Evolutionary conservation across 768 basidiomycete species (phyloP), one percentile per base, ranked within the genome.

Genomic region (Lepiota venenata): DNA sequence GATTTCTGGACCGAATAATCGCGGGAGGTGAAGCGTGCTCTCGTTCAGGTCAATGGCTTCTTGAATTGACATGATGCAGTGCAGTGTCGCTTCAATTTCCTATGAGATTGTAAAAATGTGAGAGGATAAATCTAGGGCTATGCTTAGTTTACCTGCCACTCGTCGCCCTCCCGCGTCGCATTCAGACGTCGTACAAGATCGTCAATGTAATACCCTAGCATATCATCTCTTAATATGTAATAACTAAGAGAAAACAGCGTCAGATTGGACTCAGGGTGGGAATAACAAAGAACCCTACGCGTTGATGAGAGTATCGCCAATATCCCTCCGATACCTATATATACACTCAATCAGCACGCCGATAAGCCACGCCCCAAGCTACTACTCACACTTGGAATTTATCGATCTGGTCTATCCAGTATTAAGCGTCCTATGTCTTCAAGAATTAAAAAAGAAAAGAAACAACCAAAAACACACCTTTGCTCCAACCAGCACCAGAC

Each of bases 231-330:
- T 2, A 97, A 75, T 29, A 96, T 81, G 64, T 96, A 97, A 62
- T 87, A 96, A 20, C 88, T 91, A 62, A 16, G 38, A n/a, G 32
- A 5, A n/a, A n/a, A 41, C 22, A 21, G 22, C 50, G 38, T 47
- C 60, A 47, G 50, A 47, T 9, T 50, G 14, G 20, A 25, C n/a
- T 32, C 2, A 39, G 12, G 21, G 11, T 20, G 20, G 20, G 27
- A 35, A 47, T 12, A 22, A 12, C 20, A 46, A 38, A 46, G 2
- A 15, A 16, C 74, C 87, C 50, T 70, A 93, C 88, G 91, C 90
- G 60, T 93, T 94, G 56, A 93, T 86, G 12, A 94, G 75, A 1
- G 89, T 91, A 69, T 94, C 92, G 0, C 91, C 92, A 21, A 92
- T 83, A 55, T 93, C 91, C 57, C 91, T 73, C 60, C 92, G 83